These are phyloP conservation scores for Boletus coccyginus DNA, from an alignment of 768 basidiomycete species.

Conservation along the genomic window DNA sequence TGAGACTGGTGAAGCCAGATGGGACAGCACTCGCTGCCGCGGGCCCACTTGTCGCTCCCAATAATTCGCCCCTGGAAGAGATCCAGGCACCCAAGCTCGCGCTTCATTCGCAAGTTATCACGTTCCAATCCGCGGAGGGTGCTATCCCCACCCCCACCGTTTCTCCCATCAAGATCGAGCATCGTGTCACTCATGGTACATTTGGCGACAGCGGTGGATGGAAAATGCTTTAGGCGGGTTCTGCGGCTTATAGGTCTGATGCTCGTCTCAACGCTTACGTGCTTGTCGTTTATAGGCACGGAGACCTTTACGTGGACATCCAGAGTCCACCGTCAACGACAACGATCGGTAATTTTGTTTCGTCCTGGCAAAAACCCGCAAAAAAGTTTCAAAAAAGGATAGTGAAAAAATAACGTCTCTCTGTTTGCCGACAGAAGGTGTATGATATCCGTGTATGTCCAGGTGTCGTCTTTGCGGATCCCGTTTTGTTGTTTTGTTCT, in stretches of 20 bases:
- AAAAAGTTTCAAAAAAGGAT: too few relatives aligned
- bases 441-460: background rate
- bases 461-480: too few relatives aligned
- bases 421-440: background rate
- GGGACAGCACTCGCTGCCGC: constrained; percentile 7
- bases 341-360: too few relatives aligned
- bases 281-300: too few relatives aligned
- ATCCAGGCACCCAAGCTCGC: constrained; percentile 6
- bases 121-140: background rate
- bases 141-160: background rate
- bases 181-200: background rate
- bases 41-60: background rate
- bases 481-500: background rate
- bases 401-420: too few relatives aligned
- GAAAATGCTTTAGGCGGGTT: background rate
- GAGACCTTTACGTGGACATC: too few relatives aligned
- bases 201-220: background rate
- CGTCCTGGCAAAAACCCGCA: too few relatives aligned
- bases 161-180: background rate
- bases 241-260: too few relatives aligned
- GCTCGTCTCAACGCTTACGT: background rate
- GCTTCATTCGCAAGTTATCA: constrained; percentile 11
- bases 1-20: constrained; percentile 12
- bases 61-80: background rate
- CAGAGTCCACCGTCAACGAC: too few relatives aligned